phyloP scores from a whole-genome alignment of 2,329 filamentous ascomycete species.

The Cytospora mali region DNA sequence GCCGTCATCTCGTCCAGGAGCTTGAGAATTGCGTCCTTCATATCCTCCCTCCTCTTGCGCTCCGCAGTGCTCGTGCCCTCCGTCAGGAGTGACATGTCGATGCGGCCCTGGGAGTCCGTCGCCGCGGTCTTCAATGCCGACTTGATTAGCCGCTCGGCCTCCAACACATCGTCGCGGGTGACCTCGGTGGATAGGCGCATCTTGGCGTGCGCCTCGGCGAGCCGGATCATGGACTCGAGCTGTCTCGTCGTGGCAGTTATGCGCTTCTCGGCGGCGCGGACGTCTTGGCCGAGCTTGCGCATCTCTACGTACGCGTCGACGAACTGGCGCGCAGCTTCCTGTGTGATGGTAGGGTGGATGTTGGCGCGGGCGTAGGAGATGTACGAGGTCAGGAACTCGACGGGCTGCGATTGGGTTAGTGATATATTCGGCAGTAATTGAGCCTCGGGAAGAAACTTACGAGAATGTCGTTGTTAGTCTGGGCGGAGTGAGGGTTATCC shows the following conservation, averaged over 20 bases:
- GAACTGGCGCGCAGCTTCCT: slow-evolving; percentile 79
- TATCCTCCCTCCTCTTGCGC: slow-evolving; percentile 76
- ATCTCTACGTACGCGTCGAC: slow-evolving; percentile 89
- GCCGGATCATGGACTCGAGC: slow-evolving; percentile 96
- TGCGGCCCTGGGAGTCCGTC: slow-evolving; percentile 89
- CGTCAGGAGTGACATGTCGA: slow-evolving; percentile 94
- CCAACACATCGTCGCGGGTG: slow-evolving; percentile 78
- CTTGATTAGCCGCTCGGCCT: slow-evolving; percentile 91
- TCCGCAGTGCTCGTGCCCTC: slow-evolving; percentile 94
- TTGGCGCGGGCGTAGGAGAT: slow-evolving; percentile 93
- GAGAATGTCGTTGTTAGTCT: slow-evolving; percentile 73
- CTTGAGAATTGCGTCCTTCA: slow-evolving; percentile 76
- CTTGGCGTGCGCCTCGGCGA: slow-evolving; percentile 94
- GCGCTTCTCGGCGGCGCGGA: slow-evolving; percentile 86
- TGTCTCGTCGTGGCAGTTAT: slow-evolving; percentile 98
- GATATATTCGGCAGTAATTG: not conserved
- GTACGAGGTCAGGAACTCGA: slow-evolving; percentile 95
- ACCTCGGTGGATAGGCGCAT: slow-evolving; percentile 85
- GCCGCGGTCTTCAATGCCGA: slow-evolving; percentile 94
- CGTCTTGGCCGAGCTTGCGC: slow-evolving; percentile 88
- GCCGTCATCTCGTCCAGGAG: slow-evolving; percentile 81
- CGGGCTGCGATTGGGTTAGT: slow-evolving; percentile 57
- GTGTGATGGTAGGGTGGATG: slow-evolving; percentile 80
- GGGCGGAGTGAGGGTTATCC: slow-evolving; percentile 85
- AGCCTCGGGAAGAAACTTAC: slow-evolving; percentile 52